A percentile compares a stretch with the other conserved stretches of the same genome.
Conservation (phyloP, 352 stramenopile genomes). For the Paralagenidium karlingii region DNA sequence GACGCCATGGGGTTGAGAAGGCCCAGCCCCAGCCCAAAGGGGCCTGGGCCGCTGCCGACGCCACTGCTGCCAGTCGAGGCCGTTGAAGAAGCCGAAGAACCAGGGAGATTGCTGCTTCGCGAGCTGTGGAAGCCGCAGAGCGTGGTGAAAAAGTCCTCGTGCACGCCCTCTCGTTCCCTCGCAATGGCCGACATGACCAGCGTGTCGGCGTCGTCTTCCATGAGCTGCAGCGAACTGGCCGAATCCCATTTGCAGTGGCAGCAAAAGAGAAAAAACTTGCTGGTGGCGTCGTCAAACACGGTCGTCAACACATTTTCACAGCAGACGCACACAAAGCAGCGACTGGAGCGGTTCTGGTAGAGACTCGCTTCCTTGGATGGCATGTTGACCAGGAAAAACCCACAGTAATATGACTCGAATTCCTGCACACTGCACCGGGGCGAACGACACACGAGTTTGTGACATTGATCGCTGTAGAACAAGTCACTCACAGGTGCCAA, state of each 20-base stretch:
- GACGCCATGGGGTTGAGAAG: no score
- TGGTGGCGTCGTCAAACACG: slow-evolving; percentile 33
- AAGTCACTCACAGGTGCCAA: slow-evolving; percentile 34
- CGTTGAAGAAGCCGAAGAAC: not conserved
- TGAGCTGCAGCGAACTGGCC: slow-evolving; percentile 26
- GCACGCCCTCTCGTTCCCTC: slow-evolving; percentile 48
- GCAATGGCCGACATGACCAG: slow-evolving; percentile 71
- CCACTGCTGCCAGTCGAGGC: not conserved
- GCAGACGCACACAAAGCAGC: slow-evolving; percentile 64
- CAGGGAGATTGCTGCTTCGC: not conserved
- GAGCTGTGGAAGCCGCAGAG: slow-evolving; percentile 24
- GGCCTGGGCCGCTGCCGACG: not conserved
- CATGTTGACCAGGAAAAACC: slow-evolving; percentile 73
- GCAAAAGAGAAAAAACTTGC: slow-evolving; percentile 73
- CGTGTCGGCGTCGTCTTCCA: slow-evolving; percentile 70
- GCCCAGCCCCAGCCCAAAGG: not conserved
- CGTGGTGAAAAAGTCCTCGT: slow-evolving; percentile 67
- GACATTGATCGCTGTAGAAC: slow-evolving; percentile 69
- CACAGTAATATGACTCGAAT: slow-evolving; percentile 84
- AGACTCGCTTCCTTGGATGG: slow-evolving; percentile 75
- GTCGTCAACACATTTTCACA: slow-evolving; percentile 60
- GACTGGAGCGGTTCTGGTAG: slow-evolving; percentile 82
- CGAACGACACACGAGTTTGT: slow-evolving; percentile 58
- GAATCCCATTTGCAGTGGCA: slow-evolving; percentile 81
- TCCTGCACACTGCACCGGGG: slow-evolving; percentile 66